Percentiles rank a stretch among this genome's conserved stretches.
Conservation (phyloP, 2,329 filamentous ascomycete species). For the Calcarisporium arbuscula region DNA sequence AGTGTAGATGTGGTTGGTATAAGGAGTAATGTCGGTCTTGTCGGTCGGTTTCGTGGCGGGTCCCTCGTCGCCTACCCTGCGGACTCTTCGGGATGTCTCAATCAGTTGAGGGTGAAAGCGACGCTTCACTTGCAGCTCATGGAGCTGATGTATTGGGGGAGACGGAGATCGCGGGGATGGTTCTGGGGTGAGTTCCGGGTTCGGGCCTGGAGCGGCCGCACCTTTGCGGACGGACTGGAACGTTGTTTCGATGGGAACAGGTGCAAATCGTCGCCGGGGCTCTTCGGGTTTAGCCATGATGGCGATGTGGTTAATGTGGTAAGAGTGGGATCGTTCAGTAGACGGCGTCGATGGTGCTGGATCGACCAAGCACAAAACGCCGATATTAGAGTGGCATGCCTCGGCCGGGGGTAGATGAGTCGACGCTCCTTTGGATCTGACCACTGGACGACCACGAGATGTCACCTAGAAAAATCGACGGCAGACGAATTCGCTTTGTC, state of each 20-base stretch:
- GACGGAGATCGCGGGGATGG: slow-evolving; percentile 45
- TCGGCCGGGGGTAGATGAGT: no score
- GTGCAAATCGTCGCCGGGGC: slow-evolving; percentile 54
- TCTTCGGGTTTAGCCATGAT: slow-evolving; percentile 34
- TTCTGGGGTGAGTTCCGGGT: slow-evolving; percentile 51
- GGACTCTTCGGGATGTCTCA: slow-evolving; percentile 68
- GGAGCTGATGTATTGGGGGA: slow-evolving; percentile 32
- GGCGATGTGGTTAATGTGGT: no score
- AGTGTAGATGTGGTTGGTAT: slow-evolving; percentile 54
- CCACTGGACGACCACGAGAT: no score
- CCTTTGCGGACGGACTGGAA: slow-evolving; percentile 49
- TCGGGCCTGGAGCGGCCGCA: slow-evolving; percentile 33
- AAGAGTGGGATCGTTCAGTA: background rate
- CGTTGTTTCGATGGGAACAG: slow-evolving; percentile 67
- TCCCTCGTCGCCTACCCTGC: slow-evolving; percentile 57
- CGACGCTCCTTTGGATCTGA: no score
- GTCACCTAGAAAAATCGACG: no score
- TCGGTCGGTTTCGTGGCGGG: slow-evolving; percentile 59
- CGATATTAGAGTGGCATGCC: no score
- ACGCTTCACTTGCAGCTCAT: slow-evolving; percentile 35
- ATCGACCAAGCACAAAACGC: no score
- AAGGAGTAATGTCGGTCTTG: slow-evolving; percentile 66
- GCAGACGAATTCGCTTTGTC: no score
- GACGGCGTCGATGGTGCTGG: no score
- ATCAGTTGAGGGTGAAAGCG: slow-evolving; percentile 74